Conservation (phyloP, 345 rosid species). For the Eucalyptus paniculata region DNA sequence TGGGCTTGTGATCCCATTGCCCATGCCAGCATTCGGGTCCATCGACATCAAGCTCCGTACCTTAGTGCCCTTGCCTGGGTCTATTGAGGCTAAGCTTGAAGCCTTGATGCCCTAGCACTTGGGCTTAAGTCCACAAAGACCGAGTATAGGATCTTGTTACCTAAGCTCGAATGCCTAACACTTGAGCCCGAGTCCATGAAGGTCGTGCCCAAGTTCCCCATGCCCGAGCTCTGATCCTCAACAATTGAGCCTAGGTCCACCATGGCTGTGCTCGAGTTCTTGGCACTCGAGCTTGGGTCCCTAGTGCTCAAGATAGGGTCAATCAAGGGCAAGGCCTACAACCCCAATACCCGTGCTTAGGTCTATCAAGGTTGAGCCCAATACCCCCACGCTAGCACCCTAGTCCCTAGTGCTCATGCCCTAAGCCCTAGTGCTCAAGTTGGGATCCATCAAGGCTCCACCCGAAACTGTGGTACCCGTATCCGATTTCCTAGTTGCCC, state of each 20-base stretch:
- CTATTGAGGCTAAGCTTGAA: not conserved
- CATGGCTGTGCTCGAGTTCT: accelerated
- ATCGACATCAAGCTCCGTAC: not conserved
- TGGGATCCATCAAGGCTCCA: not conserved
- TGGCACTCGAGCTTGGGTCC: too few relatives aligned
- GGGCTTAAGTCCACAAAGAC: not conserved
- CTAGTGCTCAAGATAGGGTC: not conserved
- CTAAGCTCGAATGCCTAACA: not conserved
- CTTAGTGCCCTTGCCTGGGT: not conserved
- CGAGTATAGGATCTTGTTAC: not conserved
- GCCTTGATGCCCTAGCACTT: not conserved
- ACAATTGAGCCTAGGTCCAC: not conserved
- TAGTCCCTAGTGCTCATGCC: not conserved
- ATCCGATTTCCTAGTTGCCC: too few relatives aligned
- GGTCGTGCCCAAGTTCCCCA: not conserved
- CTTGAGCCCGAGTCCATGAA: not conserved
- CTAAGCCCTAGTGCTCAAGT: accelerated
- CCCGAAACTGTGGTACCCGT: accelerated
- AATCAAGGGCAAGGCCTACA: not conserved
- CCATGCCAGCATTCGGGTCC: not conserved
- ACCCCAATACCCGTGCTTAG: accelerated
- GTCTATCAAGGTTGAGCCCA: not conserved
- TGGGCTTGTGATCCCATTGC: not conserved
- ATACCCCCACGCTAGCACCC: accelerated
- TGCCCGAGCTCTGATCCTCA: not conserved